Percentiles rank a stretch among this genome's conserved stretches.
Evolutionary conservation across 1,139 yeast species (phyloP).

Genomic region (Pneumocystis jirovecii): DNA sequence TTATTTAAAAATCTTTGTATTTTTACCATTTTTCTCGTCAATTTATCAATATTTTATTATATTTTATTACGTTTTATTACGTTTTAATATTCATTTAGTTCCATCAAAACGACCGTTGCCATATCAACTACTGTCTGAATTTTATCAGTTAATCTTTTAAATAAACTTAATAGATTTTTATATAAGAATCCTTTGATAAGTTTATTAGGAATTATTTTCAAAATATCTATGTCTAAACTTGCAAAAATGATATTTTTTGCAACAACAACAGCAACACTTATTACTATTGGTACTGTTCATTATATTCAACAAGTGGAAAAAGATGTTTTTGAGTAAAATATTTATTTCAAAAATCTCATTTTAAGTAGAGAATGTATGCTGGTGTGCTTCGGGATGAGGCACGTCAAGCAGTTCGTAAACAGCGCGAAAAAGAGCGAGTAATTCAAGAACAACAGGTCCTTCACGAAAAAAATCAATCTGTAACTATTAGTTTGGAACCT

Average conservation of each 20-base stretch:
- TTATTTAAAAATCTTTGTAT: not conserved
- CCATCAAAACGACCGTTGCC: too few relatives aligned
- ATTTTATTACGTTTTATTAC: not conserved
- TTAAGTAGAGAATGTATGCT: not conserved
- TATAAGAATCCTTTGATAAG: too few relatives aligned
- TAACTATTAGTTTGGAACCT: not conserved
- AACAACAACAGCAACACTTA: not conserved
- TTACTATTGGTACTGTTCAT: not conserved
- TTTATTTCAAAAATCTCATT: not conserved
- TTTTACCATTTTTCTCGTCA: not conserved
- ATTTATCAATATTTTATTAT: not conserved
- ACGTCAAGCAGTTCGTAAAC: not conserved
- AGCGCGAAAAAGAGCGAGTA: not conserved
- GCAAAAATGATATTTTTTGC: not conserved
- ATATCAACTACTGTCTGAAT: too few relatives aligned
- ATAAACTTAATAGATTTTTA: too few relatives aligned
- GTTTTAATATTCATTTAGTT: too few relatives aligned
- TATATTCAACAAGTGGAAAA: not conserved
- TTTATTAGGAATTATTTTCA: too few relatives aligned
- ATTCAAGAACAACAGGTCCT: not conserved
- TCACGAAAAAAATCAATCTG: not conserved
- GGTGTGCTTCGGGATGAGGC: not conserved
- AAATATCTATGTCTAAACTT: not conserved
- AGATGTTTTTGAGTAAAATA: not conserved
- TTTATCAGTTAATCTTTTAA: too few relatives aligned